Conservation (phyloP, 2,329 filamentous ascomycete genomes). For the Trichophyton simii region DNA sequence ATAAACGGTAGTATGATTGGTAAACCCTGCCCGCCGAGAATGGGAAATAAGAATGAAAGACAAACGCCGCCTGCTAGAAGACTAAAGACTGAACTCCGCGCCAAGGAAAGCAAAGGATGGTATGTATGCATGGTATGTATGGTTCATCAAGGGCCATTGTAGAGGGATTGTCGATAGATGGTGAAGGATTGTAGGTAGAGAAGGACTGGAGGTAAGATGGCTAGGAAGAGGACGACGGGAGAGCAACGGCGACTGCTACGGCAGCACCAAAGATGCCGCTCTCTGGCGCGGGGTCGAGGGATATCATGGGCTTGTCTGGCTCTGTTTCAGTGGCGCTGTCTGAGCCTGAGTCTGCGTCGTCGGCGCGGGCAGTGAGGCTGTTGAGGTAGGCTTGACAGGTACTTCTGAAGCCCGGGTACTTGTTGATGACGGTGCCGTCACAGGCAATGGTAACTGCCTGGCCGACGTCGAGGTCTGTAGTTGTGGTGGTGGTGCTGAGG, state of each 20-base stretch:
- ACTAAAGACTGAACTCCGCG: too few species aligned
- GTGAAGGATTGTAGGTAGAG: neutral
- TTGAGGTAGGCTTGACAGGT: slow-evolving; percentile 34
- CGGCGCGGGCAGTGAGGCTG: slow-evolving; percentile 25
- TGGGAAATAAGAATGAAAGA: too few species aligned
- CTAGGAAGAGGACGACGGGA: neutral
- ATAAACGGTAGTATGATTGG: too few species aligned
- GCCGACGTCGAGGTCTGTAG: slow-evolving; percentile 13
- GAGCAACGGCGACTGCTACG: slow-evolving; percentile 35
- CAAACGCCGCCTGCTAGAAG: too few species aligned
- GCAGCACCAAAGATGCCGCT: slow-evolving; percentile 36
- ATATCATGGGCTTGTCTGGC: slow-evolving; percentile 19
- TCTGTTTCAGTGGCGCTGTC: neutral
- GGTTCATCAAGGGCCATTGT: too few species aligned
- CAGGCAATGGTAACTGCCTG: slow-evolving; percentile 35
- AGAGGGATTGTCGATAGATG: too few species aligned
- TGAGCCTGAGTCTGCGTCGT: slow-evolving; percentile 8
- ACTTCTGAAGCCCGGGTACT: slow-evolving; percentile 38
- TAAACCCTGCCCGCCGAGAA: too few species aligned
- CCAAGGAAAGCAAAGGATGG: too few species aligned
- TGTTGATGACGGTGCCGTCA: slow-evolving; percentile 41
- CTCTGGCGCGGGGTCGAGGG: slow-evolving; percentile 32
- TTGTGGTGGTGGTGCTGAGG: neutral
- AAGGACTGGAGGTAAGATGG: neutral
- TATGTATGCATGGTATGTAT: too few species aligned